Evolutionary conservation across 805 yeast species (phyloP).

Genomic region (Metschnikowia proteae): DNA sequence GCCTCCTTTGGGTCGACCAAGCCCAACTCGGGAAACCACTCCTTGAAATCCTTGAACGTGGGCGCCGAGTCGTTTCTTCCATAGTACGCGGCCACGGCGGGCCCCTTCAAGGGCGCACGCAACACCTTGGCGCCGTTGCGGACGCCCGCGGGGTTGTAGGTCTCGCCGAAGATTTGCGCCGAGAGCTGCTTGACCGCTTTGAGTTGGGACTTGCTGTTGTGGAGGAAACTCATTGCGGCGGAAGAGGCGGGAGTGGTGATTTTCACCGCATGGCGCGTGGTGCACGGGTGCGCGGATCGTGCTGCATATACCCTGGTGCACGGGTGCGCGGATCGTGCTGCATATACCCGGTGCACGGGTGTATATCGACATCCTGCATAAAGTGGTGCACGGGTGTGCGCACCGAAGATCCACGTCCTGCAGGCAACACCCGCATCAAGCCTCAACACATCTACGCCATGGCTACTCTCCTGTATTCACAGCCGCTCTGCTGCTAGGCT

Average conservation of each 20-base stretch:
- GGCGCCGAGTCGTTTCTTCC: slow-evolving; percentile 66
- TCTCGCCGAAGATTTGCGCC: slow-evolving; percentile 64
- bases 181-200: slow-evolving; percentile 55
- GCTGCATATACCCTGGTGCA: background rate
- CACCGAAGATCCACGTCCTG: too few relatives aligned
- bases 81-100: slow-evolving; percentile 64
- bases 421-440: too few relatives aligned
- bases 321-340: background rate
- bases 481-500: too few relatives aligned
- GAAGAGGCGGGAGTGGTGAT: background rate
- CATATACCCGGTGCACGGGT: too few relatives aligned
- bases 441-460: too few relatives aligned
- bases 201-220: slow-evolving; percentile 37
- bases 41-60: slow-evolving; percentile 55
- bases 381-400: too few relatives aligned
- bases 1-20: slow-evolving; percentile 67
- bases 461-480: too few relatives aligned
- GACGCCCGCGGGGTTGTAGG: slow-evolving; percentile 59
- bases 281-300: background rate
- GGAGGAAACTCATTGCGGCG: background rate
- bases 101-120: slow-evolving; percentile 67
- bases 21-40: slow-evolving; percentile 47
- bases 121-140: slow-evolving; percentile 75
- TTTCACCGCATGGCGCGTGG: background rate
- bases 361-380: too few relatives aligned